A percentile compares a stretch with the other conserved stretches of the same genome.
Evolutionary conservation across 306 rosid genomes (phyloP).

Genomic region (Mucuna pruriens): DNA sequence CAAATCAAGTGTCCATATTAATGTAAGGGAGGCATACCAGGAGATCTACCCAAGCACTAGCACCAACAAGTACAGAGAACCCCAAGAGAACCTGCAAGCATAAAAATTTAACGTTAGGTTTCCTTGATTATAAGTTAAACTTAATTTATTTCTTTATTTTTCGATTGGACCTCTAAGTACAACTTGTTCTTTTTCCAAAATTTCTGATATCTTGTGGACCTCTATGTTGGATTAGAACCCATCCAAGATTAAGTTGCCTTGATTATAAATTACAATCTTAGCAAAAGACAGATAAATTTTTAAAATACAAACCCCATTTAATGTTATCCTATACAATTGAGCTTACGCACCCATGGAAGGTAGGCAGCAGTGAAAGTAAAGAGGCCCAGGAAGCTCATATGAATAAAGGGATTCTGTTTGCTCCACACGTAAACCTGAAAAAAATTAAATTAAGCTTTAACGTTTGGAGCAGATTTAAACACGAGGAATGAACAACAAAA

Average conservation of each 20-base stretch:
- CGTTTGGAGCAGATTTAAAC: not conserved
- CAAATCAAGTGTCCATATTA: conserved; percentile 24
- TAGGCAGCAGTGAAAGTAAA: conserved; percentile 94
- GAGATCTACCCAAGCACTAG: conserved; percentile 97
- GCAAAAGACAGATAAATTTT: not conserved
- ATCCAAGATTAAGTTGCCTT: too few relatives aligned
- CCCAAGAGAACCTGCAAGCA: conserved; percentile 81
- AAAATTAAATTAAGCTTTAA: conserved; percentile 27
- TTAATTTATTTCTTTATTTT: too few relatives aligned
- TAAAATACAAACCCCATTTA: not conserved
- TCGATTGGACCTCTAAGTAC: too few relatives aligned
- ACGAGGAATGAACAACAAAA: not conserved
- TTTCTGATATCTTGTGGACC: too few relatives aligned
- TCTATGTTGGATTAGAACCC: too few relatives aligned
- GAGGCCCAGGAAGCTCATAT: conserved; percentile 96
- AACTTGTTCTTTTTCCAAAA: too few relatives aligned
- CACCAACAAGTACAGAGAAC: conserved; percentile 95
- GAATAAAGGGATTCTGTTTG: conserved; percentile 96
- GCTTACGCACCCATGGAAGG: conserved; percentile 92
- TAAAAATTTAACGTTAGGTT: conserved; percentile 8
- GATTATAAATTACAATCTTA: too few relatives aligned
- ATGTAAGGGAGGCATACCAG: conserved; percentile 59
- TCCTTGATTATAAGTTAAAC: conserved; percentile 25
- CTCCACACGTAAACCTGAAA: conserved; percentile 97
- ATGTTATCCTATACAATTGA: conserved; percentile 9